Evolutionary conservation across 2,329 filamentous ascomycete genomes (phyloP), one percentile per base, ranked within the genome.

Genomic region (Fusarium sp.): DNA sequence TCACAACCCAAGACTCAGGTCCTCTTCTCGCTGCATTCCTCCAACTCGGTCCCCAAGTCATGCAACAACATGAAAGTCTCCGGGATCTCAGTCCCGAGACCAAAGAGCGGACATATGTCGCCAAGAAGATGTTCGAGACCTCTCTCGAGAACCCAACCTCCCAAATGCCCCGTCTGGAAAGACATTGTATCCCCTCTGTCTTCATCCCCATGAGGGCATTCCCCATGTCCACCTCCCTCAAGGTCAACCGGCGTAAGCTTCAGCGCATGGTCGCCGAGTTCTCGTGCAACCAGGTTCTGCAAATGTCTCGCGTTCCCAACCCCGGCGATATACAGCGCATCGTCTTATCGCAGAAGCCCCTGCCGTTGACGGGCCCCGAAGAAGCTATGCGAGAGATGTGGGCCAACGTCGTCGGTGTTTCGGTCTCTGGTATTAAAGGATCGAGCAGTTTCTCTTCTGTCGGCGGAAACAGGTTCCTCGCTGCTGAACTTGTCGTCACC

Each of bases 121-220:
- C 78, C 1, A 82, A 81, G 67, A 80, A 81, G 62, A 78, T 82
- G 40, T 80, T 83, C 5, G 78, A 84, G 33, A 76, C 77, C 1
- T 79, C 78, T 0, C 70, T 86, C 47, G 71, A 72, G 75, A 79
- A 46, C 76, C 77, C 41, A 57, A 30, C 49, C 2, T 52, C 60
- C 19, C 33, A 43, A 4, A 52, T 20, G 1, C 56, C 58, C 17
- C 50, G 68, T 3, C 74, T 84, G 4, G 77, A 82, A 0, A 70
- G 73, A 3, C 77, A 81, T 50, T 81, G 81, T 71, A 75, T 85
- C n/a, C 85, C 85, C 0, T 76, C 79, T 1, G 77, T 82, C 4
- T 86, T 83, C 48, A 78, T 87, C 4, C 84, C 85, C 0, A 75
- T 87, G 22, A 78, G 78, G 45, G 71, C 78, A 13, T 78, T 87